Evolutionary conservation across 176 grass and related monocot genomes (phyloP).

Genomic region (Rhynchospora pubera): DNA sequence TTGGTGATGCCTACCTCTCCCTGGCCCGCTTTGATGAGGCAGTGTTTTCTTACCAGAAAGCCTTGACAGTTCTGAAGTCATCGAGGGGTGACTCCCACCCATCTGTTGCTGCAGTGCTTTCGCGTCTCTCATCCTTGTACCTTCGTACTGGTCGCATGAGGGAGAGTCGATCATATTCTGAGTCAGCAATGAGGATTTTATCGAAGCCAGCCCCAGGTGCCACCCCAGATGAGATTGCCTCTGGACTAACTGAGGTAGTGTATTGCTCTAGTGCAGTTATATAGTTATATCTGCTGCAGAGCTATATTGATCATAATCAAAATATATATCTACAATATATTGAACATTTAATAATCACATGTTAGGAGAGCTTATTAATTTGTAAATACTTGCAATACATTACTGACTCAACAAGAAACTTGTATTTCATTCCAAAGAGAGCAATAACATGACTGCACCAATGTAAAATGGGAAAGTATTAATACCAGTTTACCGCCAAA

Average conservation of each 20-base stretch:
- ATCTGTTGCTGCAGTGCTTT: slow-evolving; percentile 68
- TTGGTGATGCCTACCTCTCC: slow-evolving; percentile 85
- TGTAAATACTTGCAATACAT: neutral
- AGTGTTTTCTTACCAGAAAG: slow-evolving; percentile 99
- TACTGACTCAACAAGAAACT: neutral
- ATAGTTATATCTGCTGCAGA: neutral
- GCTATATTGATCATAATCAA: neutral
- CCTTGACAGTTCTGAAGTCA: slow-evolving; percentile 76
- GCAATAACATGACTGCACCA: neutral
- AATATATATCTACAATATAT: neutral
- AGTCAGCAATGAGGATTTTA: slow-evolving; percentile 77
- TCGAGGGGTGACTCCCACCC: slow-evolving; percentile 66
- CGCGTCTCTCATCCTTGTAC: slow-evolving; percentile 85
- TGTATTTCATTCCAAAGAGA: neutral
- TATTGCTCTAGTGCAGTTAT: neutral
- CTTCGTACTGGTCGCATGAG: slow-evolving; percentile 73
- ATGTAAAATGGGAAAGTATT: neutral
- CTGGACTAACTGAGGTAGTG: slow-evolving; percentile 67
- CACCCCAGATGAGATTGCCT: slow-evolving; percentile 69
- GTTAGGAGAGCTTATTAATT: neutral
- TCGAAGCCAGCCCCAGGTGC: slow-evolving; percentile 59
- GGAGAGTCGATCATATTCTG: slow-evolving; percentile 89
- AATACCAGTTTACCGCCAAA: neutral
- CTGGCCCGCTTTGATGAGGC: slow-evolving; percentile 90
- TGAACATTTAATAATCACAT: neutral